phyloP scores from a whole-genome alignment of 2,329 filamentous ascomycete species.

The Colletotrichum sp. region DNA sequence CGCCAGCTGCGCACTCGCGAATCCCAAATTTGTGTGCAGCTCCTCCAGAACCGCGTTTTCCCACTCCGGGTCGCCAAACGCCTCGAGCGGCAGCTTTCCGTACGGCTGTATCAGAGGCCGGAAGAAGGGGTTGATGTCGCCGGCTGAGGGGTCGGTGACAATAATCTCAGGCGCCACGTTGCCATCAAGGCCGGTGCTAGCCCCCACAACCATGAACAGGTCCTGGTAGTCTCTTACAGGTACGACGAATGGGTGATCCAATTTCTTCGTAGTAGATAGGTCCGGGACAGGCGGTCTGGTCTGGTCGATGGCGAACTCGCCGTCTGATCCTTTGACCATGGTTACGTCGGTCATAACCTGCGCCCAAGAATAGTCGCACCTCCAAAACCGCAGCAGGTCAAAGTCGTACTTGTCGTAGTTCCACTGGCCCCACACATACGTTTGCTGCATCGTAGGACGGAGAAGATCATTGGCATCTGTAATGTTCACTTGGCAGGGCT shows the following conservation, averaged over 20 bases:
- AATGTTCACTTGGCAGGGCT: background rate
- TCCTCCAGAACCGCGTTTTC: background rate
- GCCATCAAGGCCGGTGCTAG: background rate
- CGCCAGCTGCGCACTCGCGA: background rate
- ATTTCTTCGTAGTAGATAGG: background rate
- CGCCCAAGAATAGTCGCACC: background rate
- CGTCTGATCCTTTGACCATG: background rate
- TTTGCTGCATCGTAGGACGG: background rate
- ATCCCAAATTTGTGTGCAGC: background rate
- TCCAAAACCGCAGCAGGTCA: background rate
- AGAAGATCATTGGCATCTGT: background rate
- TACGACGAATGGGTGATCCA: background rate
- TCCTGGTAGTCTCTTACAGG: background rate
- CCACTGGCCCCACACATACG: background rate
- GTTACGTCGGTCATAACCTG: background rate
- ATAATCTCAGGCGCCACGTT: background rate
- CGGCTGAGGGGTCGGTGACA: background rate
- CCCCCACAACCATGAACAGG: background rate
- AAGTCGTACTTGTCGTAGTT: background rate
- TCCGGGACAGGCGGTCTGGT: background rate
- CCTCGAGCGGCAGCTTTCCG: background rate
- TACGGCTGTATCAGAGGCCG: background rate
- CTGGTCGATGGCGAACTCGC: background rate
- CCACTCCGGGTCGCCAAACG: background rate
- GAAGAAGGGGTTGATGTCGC: background rate